Percentiles rank a stretch among this genome's conserved stretches.
These are phyloP conservation scores for Thozetella sp. DNA, from an alignment of 495 filamentous ascomycete genomes.

Conservation along the genomic window DNA sequence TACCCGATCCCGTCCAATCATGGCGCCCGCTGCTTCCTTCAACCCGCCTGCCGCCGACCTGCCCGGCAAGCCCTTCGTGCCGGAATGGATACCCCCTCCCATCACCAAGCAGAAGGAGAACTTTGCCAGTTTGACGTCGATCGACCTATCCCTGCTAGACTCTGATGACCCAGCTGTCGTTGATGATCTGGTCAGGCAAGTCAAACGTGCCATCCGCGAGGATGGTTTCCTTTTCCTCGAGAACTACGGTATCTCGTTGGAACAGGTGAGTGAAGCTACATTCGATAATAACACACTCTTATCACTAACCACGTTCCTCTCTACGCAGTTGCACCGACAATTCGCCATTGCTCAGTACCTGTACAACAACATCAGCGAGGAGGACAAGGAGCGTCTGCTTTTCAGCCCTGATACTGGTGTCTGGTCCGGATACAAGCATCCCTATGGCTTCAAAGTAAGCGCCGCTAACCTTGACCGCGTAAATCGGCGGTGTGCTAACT, in stretches of 20 bases:
- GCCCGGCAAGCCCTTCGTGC: constrained; percentile 39
- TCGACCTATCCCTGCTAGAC: neutral
- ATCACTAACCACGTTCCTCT: neutral
- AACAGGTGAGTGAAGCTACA: constrained; percentile 28
- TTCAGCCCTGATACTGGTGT: constrained; percentile 37
- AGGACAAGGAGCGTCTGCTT: constrained; percentile 43
- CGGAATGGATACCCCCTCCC: constrained; percentile 41
- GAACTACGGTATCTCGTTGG: constrained; percentile 48
- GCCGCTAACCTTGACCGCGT: neutral
- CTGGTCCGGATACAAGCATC: constrained; percentile 31
- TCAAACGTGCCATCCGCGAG: constrained; percentile 40
- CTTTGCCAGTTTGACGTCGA: neutral
- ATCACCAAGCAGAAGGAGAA: constrained; percentile 23
- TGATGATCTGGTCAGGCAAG: constrained; percentile 33
- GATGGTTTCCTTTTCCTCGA: constrained; percentile 49
- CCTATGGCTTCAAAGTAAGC: neutral
- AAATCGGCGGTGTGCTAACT: constrained; percentile 22
- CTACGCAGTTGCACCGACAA: constrained; percentile 40
- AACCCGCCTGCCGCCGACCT: constrained; percentile 35
- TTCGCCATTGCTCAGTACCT: constrained; percentile 45
- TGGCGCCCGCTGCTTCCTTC: constrained; percentile 37
- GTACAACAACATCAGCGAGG: constrained; percentile 43
- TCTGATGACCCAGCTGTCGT: constrained; percentile 24
- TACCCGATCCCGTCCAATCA: constrained; percentile 14
- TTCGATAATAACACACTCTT: neutral